Conservation (phyloP, 2,329 filamentous ascomycete genomes). For the Cladosporium sp. region DNA sequence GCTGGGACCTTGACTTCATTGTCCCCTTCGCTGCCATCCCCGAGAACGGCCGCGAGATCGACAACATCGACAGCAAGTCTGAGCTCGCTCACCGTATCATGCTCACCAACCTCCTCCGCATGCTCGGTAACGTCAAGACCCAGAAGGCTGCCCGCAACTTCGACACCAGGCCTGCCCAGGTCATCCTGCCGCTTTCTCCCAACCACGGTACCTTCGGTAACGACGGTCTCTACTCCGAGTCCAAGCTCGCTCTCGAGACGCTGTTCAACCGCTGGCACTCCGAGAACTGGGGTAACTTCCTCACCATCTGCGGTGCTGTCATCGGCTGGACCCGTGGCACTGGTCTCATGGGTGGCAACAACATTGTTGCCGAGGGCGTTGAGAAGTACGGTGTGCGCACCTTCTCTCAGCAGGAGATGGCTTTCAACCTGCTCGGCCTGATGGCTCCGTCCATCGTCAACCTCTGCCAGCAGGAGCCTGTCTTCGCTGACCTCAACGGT, state of each 20-base stretch:
- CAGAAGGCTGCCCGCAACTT: constrained; percentile 85
- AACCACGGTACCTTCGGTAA: constrained; percentile 99
- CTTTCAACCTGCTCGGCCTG: constrained; percentile 92
- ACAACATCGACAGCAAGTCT: constrained; percentile 92
- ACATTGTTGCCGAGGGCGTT: constrained; percentile 92
- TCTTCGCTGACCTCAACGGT: constrained; percentile 95
- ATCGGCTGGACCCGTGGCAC: constrained; percentile 99
- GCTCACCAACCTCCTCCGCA: constrained; percentile 91
- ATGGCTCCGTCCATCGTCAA: constrained; percentile 94
- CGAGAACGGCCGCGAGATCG: constrained; percentile 95
- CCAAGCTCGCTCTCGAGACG: constrained; percentile 92
- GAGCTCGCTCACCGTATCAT: constrained; percentile 98
- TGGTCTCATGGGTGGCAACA: constrained; percentile 96
- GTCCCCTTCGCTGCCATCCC: constrained; percentile 96
- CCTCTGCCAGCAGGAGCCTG: constrained; percentile 88
- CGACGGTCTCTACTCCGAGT: constrained; percentile 96
- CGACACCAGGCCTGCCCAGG: constrained; percentile 92
- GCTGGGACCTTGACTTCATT: constrained; percentile 96
- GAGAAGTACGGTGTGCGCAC: constrained; percentile 95
- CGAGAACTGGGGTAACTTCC: constrained; percentile 94
- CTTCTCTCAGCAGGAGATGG: constrained; percentile 99
- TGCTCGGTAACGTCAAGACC: constrained; percentile 82
- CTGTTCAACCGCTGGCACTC: constrained; percentile 98
- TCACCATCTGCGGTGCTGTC: constrained; percentile 95
- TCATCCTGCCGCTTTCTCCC: constrained; percentile 89